phyloP scores from a whole-genome alignment of 2,329 filamentous ascomycete genomes.

The Tolypocladium tundrense region DNA sequence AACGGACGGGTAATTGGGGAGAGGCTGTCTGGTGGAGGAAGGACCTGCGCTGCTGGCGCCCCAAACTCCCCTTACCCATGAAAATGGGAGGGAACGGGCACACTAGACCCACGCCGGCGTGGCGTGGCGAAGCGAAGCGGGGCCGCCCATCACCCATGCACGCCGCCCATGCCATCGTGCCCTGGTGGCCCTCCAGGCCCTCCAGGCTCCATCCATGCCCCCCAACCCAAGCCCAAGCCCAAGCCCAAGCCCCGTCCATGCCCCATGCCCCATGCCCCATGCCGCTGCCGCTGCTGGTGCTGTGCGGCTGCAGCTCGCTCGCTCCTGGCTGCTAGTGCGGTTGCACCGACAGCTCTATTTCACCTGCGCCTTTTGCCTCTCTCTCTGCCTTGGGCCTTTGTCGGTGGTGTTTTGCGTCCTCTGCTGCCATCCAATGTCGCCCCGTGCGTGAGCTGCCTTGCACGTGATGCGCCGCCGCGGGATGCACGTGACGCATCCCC shows the following conservation, averaged over 20 bases:
- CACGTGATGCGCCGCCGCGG: not conserved
- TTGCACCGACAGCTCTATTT: slow-evolving; percentile 1
- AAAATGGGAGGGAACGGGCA: slow-evolving; percentile 27
- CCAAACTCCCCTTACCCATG: slow-evolving; percentile 34
- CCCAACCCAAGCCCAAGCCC: not conserved
- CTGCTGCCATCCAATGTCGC: not conserved
- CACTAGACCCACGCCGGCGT: slow-evolving; percentile 18
- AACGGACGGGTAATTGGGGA: slow-evolving; percentile 26
- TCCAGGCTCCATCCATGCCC: not conserved
- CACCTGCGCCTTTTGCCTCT: not conserved
- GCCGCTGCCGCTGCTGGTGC: not conserved
- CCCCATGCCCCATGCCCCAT: not conserved
- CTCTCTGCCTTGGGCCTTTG: not conserved
- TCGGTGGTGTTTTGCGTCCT: not conserved
- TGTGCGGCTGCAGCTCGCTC: not conserved
- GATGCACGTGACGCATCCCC: not conserved
- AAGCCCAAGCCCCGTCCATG: not conserved
- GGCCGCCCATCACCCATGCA: slow-evolving; percentile 11
- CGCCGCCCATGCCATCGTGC: not conserved
- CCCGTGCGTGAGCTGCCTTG: not conserved
- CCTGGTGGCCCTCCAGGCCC: not conserved
- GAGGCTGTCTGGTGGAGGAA: slow-evolving; percentile 28
- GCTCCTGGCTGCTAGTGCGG: slow-evolving; percentile 1
- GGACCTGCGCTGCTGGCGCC: slow-evolving; percentile 25
- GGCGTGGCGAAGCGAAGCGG: slow-evolving; percentile 10